phyloP scores from a whole-genome alignment of 225 moss, liverwort and hornwort species.

The Physcomitrium patens region DNA sequence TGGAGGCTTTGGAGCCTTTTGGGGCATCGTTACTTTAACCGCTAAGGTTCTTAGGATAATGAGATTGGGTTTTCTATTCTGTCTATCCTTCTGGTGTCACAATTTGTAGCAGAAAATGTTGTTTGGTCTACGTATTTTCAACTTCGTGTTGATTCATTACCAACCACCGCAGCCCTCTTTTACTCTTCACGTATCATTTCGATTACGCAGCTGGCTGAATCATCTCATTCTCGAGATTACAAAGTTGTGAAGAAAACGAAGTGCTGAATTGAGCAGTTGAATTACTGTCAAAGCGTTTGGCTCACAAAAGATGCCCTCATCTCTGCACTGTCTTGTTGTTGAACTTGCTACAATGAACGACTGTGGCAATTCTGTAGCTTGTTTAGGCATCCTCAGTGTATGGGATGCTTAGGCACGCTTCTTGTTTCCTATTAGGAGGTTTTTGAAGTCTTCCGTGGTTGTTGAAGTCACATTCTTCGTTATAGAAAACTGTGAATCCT shows the following conservation, averaged over 20 bases:
- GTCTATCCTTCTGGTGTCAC: not conserved
- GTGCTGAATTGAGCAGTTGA: not conserved
- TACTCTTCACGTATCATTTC: not conserved
- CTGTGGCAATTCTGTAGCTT: not conserved
- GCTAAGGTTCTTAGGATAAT: not conserved
- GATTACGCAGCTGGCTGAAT: not conserved
- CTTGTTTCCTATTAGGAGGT: not conserved
- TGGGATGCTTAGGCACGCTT: not conserved
- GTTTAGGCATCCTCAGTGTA: not conserved
- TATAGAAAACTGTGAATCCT: not conserved
- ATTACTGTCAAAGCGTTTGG: not conserved
- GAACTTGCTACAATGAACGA: not conserved
- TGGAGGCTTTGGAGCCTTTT: constrained; percentile 24
- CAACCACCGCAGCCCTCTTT: not conserved
- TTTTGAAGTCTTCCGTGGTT: not conserved
- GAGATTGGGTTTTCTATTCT: not conserved
- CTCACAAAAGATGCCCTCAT: not conserved
- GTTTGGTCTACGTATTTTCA: not conserved
- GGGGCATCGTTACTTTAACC: constrained; percentile 12
- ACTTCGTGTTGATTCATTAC: constrained; percentile 17
- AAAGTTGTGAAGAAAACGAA: not conserved
- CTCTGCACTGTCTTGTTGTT: not conserved
- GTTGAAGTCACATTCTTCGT: not conserved
- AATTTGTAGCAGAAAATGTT: not conserved
- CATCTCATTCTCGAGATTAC: not conserved